Base-by-base conservation (phyloP, 2,329 filamentous ascomycete species). In the Malbranchea zuffiana region DNA sequence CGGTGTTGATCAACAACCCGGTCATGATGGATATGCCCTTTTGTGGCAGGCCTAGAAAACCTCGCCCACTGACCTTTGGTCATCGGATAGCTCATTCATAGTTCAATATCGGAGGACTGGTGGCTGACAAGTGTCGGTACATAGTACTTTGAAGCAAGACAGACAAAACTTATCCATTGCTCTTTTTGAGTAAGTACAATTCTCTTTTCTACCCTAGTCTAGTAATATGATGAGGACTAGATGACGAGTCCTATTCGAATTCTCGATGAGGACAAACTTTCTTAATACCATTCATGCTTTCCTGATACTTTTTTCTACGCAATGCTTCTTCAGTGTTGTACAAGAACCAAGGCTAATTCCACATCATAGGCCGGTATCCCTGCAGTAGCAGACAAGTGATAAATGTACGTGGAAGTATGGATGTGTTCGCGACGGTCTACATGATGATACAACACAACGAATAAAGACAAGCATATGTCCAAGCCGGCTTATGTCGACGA, bases 11-110 rank as follows among this genome's bases (percentile, higher is more conserved):
- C 56, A 60, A 63, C 56, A 59, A 62, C 56, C 61, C 52, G 55
- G 60, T 62, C 76, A 77, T 85, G 85, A 86, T 69, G 82, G 86
- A 77, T 75, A 81, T 75, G 84, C 85, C 83, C 56, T 66, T 74
- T 82, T 83, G 84, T 65, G 85, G 83, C 85, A 93, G 85, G 86
- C 86, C 84, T 94, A 92, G 85, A 92, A 94, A 94, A 93, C 87
- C 86, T 93, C 78, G 85, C 83, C 86, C 82, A 88, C 86, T 93
- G 86, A 93, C 67, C 56, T 44, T 5, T 5, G 4, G 17, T 15
- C 8, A n/a, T 26, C n/a, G n/a, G n/a, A 6, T 4, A 21, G n/a
- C 21, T 23, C 12, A 19, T 15, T 20, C n/a, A 37, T 32, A 4
- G 13, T 18, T 13, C 15, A 6, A 18, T 12, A 5, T 3, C 18